Evolutionary conservation across 148 eudicot species (phyloP).

Genomic region (Chenopodium berlandieri): DNA sequence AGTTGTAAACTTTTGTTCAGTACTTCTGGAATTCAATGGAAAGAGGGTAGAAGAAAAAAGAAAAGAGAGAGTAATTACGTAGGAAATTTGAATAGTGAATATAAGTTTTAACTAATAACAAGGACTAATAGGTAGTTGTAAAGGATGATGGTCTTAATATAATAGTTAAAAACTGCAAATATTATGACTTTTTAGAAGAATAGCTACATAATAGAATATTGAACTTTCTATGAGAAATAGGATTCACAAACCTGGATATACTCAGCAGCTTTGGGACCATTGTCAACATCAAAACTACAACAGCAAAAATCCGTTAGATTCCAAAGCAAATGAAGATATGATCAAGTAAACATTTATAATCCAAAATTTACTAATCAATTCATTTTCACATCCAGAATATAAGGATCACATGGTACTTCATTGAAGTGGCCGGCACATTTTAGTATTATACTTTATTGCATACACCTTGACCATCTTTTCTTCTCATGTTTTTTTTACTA

Average conservation of each 20-base stretch:
- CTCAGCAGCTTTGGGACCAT: conserved; percentile 95
- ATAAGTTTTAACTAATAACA: too few species aligned
- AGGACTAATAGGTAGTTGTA: neutral
- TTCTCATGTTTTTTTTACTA: neutral
- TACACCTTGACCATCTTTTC: neutral
- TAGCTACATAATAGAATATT: neutral
- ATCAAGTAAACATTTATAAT: neutral
- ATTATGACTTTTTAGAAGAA: neutral
- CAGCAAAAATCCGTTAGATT: conserved; percentile 13
- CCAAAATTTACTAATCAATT: neutral
- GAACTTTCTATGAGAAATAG: neutral
- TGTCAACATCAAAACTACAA: conserved; percentile 82
- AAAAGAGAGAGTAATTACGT: too few species aligned
- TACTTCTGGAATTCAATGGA: too few species aligned
- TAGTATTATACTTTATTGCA: neutral
- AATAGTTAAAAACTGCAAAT: neutral
- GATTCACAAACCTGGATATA: conserved; percentile 65
- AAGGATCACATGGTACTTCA: neutral
- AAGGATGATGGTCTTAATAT: neutral
- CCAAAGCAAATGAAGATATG: conserved; percentile 15
- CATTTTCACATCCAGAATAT: neutral
- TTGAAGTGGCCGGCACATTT: neutral
- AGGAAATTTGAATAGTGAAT: too few species aligned
- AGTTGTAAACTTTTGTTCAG: too few species aligned
- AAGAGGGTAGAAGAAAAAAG: too few species aligned